Evolutionary conservation across 495 filamentous ascomycete species (phyloP), one percentile per base, ranked within the genome.

Genomic region (Aspergillus taichungensis): DNA sequence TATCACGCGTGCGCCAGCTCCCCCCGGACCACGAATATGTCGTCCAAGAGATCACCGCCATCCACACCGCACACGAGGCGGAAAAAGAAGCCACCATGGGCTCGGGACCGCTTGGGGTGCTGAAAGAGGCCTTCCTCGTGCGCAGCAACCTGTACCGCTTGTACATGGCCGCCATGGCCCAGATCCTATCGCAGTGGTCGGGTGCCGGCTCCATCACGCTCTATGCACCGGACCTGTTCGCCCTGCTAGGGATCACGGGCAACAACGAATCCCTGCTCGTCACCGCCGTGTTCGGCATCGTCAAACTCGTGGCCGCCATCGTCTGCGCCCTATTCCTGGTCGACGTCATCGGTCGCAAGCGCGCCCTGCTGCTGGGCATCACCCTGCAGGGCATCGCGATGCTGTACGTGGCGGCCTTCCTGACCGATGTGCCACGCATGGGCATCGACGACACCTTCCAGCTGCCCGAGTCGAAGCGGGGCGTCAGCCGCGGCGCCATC

Each of bases 311-410:
- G 7, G 74, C 82, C 0, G 74, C 82, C 12, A 51, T 86, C 18
- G 36, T 77, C 34, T 85, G 82, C 53, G 80, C 82, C 6, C 64
- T 85, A 9, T 85, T 87, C 70, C 69, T 88, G 12, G 79, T 88
- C 50, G 83, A 88, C 48, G 69, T 83, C 39, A 81, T 86, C 50
- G 83, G 84, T 6, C 80, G 84, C 35, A 84, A 85, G 60, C 78
- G 83, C 29, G 72, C 84, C 2, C 66, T 88, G 0, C 64, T 81
- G 8, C 47, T 79, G 1, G 83, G 84, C 5, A 85, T 85, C 41
- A 61, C 67, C 18, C 62, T 83, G 2, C 80, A 83, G 45, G 76
- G 74, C 30, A 56, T 86, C 35, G 48, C 78, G 8, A 82, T 87
- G 78, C 51, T 83, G 53, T 87, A 87, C 57, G 71, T 87, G 30